These are phyloP conservation scores for Williopsis jadinii DNA, from an alignment of 1,139 yeast species.

Conservation along the genomic window DNA sequence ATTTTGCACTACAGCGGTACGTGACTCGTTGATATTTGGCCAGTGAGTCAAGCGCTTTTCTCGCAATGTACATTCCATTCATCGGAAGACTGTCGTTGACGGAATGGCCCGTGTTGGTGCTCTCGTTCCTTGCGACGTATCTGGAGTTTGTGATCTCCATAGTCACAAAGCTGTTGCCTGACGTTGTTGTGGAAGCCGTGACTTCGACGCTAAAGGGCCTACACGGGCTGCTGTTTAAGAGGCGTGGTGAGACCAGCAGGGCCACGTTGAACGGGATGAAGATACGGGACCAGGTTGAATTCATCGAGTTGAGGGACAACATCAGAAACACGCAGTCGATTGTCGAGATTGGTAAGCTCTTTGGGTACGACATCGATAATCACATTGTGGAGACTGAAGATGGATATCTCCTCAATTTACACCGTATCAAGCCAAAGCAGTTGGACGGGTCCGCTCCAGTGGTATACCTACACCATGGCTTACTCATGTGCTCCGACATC, in stretches of 20 bases:
- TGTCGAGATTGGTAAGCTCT: constrained; percentile 53
- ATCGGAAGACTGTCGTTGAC: constrained; percentile 26
- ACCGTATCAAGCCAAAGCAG: constrained; percentile 39
- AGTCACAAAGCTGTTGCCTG: constrained; percentile 25
- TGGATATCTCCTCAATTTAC: constrained; percentile 47
- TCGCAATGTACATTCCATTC: constrained; percentile 17
- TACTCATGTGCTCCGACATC: constrained; percentile 84
- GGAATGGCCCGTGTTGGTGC: constrained; percentile 28
- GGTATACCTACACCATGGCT: constrained; percentile 84
- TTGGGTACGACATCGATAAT: constrained; percentile 58
- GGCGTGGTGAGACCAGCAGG: constrained; percentile 9
- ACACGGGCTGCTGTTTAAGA: constrained; percentile 14
- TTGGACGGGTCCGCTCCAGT: constrained; percentile 33
- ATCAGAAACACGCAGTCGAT: constrained; percentile 42
- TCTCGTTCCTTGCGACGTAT: constrained; percentile 23
- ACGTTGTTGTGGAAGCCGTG: constrained; percentile 15
- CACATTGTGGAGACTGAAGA: constrained; percentile 47
- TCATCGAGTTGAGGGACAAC: constrained; percentile 23
- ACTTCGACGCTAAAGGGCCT: constrained; percentile 23
- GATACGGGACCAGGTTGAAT: constrained; percentile 1
- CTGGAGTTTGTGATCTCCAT: constrained; percentile 27
- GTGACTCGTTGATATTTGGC: no score
- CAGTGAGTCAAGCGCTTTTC: not conserved
- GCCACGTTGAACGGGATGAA: constrained; percentile 21
- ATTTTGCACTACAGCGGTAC: no score